A percentile compares a stretch with the other conserved stretches of the same genome.
phyloP scores from a whole-genome alignment of 495 filamentous ascomycete species.

The Penicillium samsonianum region DNA sequence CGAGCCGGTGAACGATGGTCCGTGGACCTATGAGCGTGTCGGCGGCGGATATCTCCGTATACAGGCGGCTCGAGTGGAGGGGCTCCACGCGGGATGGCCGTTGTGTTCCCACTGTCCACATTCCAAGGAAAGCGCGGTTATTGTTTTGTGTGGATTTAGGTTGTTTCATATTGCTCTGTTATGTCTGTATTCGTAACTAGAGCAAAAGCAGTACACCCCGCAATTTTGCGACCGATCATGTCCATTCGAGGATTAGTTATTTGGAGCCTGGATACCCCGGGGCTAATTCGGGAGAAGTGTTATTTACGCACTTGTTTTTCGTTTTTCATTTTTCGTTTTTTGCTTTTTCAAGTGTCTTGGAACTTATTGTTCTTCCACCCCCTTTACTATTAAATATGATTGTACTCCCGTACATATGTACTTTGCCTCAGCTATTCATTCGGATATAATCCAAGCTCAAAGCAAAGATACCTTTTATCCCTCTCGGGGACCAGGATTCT shows the following conservation, averaged over 20 bases:
- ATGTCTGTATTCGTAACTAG: too few species aligned
- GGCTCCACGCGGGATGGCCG: slow-evolving; percentile 23
- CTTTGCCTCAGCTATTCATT: not conserved
- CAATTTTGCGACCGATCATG: not conserved
- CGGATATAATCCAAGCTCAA: not conserved
- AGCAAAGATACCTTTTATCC: slow-evolving; percentile 1
- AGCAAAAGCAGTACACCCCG: slow-evolving; percentile 11
- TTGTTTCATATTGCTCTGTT: not conserved
- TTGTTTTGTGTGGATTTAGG: not conserved
- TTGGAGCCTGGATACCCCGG: not conserved
- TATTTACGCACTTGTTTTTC: not conserved
- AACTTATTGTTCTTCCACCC: not conserved
- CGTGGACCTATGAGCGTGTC: slow-evolving; percentile 25
- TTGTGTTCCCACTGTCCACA: slow-evolving; percentile 7
- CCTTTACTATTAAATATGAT: not conserved
- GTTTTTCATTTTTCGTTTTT: not conserved
- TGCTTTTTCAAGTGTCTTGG: not conserved
- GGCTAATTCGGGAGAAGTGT: not conserved
- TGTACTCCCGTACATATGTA: not conserved
- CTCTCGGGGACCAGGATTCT: slow-evolving; percentile 19
- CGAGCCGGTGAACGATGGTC: slow-evolving; percentile 38
- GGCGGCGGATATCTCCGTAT: slow-evolving; percentile 28
- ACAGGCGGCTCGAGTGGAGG: slow-evolving; percentile 3
- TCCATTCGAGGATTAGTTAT: not conserved
- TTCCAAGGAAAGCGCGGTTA: not conserved